These are phyloP conservation scores for Lodderomyces parapsilosis DNA, from an alignment of 1,139 yeast species.

Conservation along the genomic window DNA sequence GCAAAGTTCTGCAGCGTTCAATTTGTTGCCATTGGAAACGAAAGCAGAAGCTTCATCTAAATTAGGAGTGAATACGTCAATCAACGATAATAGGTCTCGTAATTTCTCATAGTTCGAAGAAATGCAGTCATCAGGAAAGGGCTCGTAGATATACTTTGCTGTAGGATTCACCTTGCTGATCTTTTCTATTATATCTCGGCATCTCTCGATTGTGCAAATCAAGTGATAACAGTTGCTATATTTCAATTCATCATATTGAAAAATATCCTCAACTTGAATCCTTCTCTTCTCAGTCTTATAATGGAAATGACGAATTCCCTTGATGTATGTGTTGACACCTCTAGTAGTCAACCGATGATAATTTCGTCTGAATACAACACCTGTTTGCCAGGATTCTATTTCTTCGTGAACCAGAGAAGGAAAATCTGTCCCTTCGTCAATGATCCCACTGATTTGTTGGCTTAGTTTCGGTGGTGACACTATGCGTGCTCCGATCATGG, in stretches of 20 bases:
- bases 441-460: constrained; percentile 56
- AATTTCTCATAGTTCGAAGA: constrained; percentile 47
- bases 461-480: constrained; percentile 27
- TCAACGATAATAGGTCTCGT: constrained; percentile 36
- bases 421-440: constrained; percentile 80
- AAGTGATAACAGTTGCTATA: constrained; percentile 60
- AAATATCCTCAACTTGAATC: constrained; percentile 60
- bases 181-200: constrained; percentile 42
- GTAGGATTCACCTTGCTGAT: constrained; percentile 22
- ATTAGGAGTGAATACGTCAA: constrained; percentile 78
- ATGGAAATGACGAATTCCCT: constrained; percentile 50
- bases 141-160: constrained; percentile 73
- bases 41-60: constrained; percentile 63
- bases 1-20: constrained; percentile 31
- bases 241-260: constrained; percentile 32
- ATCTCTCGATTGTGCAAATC: constrained; percentile 70
- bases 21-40: constrained; percentile 22
- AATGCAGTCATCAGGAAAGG: constrained; percentile 73
- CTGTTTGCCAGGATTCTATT: constrained; percentile 62
- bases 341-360: constrained; percentile 63
- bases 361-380: constrained; percentile 54
- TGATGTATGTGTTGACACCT: constrained; percentile 74
- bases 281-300: constrained; percentile 60
- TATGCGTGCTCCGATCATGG: constrained; percentile 73
- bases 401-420: constrained; percentile 49